A percentile compares a stretch with the other conserved stretches of the same genome.
These are phyloP conservation scores for Phoenix dactylifera DNA, from an alignment of 176 grass and related monocot genomes.

Conservation along the genomic window DNA sequence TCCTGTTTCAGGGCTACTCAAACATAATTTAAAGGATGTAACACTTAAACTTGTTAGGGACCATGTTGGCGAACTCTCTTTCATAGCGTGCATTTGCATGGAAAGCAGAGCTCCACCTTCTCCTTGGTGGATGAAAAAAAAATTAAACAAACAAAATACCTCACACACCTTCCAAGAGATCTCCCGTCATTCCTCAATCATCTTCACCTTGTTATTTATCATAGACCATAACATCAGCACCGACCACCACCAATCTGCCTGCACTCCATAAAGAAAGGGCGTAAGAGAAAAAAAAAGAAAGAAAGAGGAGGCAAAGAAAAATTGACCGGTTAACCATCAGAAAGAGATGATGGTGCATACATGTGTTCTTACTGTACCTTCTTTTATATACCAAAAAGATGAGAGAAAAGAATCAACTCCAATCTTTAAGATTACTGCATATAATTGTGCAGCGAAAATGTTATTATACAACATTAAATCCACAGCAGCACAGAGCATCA, in stretches of 20 bases:
- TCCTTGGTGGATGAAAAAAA: not conserved
- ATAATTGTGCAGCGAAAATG: too few species aligned
- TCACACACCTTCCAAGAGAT: constrained; percentile 8
- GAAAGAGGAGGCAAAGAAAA: not conserved
- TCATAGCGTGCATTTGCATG: constrained; percentile 11
- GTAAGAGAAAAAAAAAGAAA: not conserved
- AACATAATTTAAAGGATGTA: not conserved
- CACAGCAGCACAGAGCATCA: too few species aligned
- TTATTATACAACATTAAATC: too few species aligned
- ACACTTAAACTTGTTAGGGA: constrained; percentile 5
- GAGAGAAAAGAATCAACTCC: too few species aligned
- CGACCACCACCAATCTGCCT: not conserved
- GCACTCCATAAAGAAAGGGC: constrained; percentile 3
- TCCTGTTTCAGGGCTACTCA: not conserved
- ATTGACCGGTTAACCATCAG: not conserved
- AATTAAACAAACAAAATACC: not conserved
- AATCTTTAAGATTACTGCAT: too few species aligned
- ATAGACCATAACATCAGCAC: not conserved
- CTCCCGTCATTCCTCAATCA: constrained; percentile 8
- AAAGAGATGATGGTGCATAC: not conserved
- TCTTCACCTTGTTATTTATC: not conserved
- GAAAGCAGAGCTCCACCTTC: constrained; percentile 11
- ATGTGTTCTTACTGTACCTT: too few species aligned
- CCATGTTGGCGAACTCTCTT: not conserved
- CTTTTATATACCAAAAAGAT: too few species aligned